Evolutionary conservation across 495 filamentous ascomycete genomes (phyloP), one percentile per base, ranked within the genome.

Genomic region (Penicillium arizonense): DNA sequence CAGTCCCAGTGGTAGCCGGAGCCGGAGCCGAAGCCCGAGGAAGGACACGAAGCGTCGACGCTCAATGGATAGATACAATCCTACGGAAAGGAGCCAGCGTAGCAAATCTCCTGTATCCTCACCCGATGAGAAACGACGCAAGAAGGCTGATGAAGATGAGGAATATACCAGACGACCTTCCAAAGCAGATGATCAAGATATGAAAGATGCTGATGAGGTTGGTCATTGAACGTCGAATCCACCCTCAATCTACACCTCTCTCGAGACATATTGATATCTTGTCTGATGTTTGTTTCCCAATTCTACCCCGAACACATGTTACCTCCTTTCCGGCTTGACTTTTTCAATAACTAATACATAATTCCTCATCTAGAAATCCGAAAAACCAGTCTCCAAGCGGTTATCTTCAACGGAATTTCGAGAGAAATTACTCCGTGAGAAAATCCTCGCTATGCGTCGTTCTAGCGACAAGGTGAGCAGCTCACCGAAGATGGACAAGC

Each of bases 401-500:
- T 62, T 73, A 26, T 68, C 67, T 24, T 76, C 78, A 36, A 85
- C 75, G 55, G 77, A 83, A 63, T 73, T 87, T 41, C 80, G 82
- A 42, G 85, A 90, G 69, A 82, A 72, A 62, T 72, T 88, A 48
- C 77, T 88, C 11, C 82, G 81, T 61, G 86, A 89, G 62, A 83
- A 80, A 64, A 77, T 89, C 48, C 84, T 85, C 71, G 74, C 73
- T 20, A 66, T 69, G 55, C 65, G 76, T 35, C 72, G 72, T 50
- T 60, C 55, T 30, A 61, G 39, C 45, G 48, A 66, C 46, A 65
- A 72, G 53, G 62, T 61, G 59, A 61, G 64, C 62, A 46, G 52
- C 7, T 37, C 28, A 37, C 30, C 39, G 13, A 39, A 37, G 23
- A 38, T 38, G 32, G 11, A 20, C 44, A 28, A 37, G 20, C 28